Evolutionary conservation across 2,329 filamentous ascomycete species (phyloP).

Genomic region (Cytospora chrysosperma): DNA sequence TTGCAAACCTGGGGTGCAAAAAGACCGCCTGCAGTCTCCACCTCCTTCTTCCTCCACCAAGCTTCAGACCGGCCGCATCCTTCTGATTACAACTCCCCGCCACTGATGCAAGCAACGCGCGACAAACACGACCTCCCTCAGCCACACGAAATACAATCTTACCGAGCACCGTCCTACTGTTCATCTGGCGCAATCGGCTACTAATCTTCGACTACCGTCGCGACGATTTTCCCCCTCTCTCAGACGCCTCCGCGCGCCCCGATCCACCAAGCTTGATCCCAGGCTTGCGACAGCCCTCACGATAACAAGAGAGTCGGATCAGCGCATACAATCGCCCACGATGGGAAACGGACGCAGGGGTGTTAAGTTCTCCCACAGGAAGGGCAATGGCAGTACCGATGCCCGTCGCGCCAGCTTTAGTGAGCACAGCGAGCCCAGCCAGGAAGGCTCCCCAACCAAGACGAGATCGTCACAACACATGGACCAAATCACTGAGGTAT

Average conservation of each 20-base stretch:
- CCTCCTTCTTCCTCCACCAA: not conserved
- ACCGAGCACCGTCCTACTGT: not conserved
- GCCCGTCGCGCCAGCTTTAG: slow-evolving; percentile 69
- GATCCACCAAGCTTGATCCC: not conserved
- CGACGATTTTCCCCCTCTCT: not conserved
- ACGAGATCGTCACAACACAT: slow-evolving; percentile 33
- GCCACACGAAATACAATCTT: not conserved
- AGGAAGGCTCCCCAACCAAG: slow-evolving; percentile 47
- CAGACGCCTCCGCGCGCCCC: not conserved
- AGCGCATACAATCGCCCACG: slow-evolving; percentile 22
- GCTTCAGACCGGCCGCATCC: slow-evolving; percentile 3
- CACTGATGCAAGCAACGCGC: not conserved
- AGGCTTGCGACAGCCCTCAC: not conserved
- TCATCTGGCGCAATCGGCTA: not conserved
- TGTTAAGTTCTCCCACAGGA: slow-evolving; percentile 55
- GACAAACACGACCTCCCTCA: not conserved
- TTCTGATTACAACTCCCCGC: slow-evolving; percentile 4
- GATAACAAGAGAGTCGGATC: not conserved
- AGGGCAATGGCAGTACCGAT: slow-evolving; percentile 48
- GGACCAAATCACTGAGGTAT: slow-evolving; percentile 40
- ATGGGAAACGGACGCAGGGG: slow-evolving; percentile 46
- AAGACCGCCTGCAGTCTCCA: not conserved
- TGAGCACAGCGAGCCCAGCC: slow-evolving; percentile 67
- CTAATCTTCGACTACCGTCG: not conserved
- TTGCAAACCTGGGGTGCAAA: slow-evolving; percentile 10